Conservation (phyloP, 106 monocot genomes). For the Posidonia australis region DNA sequence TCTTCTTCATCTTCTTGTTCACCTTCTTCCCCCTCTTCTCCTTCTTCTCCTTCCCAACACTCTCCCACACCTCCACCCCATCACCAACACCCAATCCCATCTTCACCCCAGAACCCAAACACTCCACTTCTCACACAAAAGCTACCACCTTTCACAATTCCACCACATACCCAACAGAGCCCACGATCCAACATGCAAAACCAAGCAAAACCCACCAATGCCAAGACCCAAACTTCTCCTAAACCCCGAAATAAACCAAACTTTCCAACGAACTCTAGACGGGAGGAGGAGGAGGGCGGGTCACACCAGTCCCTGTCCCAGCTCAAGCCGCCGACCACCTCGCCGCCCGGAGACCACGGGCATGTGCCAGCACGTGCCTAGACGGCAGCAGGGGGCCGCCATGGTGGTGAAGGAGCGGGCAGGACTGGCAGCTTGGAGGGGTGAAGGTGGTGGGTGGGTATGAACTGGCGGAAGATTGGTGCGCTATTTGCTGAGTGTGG, state of each 20-base stretch:
- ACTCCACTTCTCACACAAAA: not conserved
- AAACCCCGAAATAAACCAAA: not conserved
- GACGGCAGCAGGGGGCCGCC: not conserved
- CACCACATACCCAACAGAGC: too few relatives aligned
- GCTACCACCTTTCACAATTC: not conserved
- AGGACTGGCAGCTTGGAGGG: too few relatives aligned
- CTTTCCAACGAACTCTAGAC: not conserved
- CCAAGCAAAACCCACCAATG: too few relatives aligned
- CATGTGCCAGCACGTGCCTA: not conserved
- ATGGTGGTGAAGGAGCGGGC: not conserved
- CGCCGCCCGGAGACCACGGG: not conserved
- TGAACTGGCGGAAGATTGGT: too few relatives aligned
- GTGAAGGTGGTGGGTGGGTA: too few relatives aligned
- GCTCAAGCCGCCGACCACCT: not conserved
- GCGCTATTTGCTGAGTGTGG: too few relatives aligned
- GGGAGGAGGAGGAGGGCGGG: too few relatives aligned
- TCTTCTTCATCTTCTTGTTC: not conserved
- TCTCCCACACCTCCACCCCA: slow-evolving; percentile 21
- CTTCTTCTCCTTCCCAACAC: slow-evolving; percentile 11
- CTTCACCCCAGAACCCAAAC: not conserved
- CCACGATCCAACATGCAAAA: too few relatives aligned
- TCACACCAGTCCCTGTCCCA: not conserved
- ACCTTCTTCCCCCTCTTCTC: not conserved
- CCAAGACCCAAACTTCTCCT: not conserved
- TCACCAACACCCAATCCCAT: slow-evolving; percentile 37